A percentile compares a stretch with the other conserved stretches of the same genome.
phyloP scores from a whole-genome alignment of 495 filamentous ascomycete genomes.

The Tuber melanosporum region DNA sequence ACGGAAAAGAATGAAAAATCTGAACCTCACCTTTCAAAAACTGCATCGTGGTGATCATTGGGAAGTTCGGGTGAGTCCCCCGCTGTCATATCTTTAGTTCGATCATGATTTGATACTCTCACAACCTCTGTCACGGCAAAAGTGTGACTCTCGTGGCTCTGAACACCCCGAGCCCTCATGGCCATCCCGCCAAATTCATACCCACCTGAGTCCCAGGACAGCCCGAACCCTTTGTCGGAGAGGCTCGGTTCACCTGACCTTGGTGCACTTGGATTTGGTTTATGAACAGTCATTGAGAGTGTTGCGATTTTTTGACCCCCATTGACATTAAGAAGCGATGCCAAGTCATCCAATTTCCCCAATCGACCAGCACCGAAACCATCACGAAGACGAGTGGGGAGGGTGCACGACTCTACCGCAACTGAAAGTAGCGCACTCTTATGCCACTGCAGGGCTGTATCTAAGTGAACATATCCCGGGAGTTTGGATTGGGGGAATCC shows the following conservation, averaged over 20 bases:
- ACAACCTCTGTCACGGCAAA: slow-evolving; percentile 56
- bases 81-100: slow-evolving; percentile 12
- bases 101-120: slow-evolving; percentile 41
- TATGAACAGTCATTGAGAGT: slow-evolving; percentile 50
- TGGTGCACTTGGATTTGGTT: slow-evolving; percentile 13
- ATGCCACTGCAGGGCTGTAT: slow-evolving; percentile 70
- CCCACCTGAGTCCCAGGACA: slow-evolving; percentile 23
- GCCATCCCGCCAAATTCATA: slow-evolving; percentile 16
- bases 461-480: slow-evolving; percentile 57
- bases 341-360: slow-evolving; percentile 56
- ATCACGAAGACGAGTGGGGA: slow-evolving; percentile 66
- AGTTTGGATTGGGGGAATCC: slow-evolving; percentile 53
- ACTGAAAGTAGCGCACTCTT: slow-evolving; percentile 67
- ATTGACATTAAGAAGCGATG: slow-evolving; percentile 64
- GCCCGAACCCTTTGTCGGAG: slow-evolving; percentile 23
- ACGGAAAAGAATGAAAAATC: slow-evolving; percentile 8
- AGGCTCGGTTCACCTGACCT: neutral
- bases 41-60: slow-evolving; percentile 47
- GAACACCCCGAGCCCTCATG: slow-evolving; percentile 10
- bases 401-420: slow-evolving; percentile 70
- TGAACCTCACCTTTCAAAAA: slow-evolving; percentile 55
- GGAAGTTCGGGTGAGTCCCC: slow-evolving; percentile 38
- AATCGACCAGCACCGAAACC: slow-evolving; percentile 44
- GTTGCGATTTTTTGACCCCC: slow-evolving; percentile 76
- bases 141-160: slow-evolving; percentile 48